Base-by-base conservation (phyloP, 1,139 yeast species). In the Candida albicans region DNA sequence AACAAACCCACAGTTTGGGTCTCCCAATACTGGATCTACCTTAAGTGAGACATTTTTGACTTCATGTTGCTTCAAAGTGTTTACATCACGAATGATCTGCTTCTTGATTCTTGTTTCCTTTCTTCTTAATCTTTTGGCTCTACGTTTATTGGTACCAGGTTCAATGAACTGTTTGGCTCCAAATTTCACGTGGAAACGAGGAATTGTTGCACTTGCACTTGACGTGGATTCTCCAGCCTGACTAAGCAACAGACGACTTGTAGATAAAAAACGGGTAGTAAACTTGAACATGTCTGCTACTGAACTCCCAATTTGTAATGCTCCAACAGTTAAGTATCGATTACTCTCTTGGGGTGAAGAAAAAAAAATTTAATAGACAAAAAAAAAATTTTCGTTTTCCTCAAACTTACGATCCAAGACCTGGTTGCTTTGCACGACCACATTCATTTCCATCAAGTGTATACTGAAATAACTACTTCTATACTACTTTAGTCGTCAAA, bases 1-100 rank as follows among this genome's bases (percentile, higher is more conserved):
- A 45, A 89, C 67, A 56, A 90, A 90, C n/a, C 85, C 82, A 49
- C 83, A 82, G 41, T 75, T 67, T 4, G 79, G 64, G 43, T 76
- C 77, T 8, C 97, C 97, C 47, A 89, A 73, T 2, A 90, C 96
- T 1, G 97, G 97, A 63, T 90, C 79, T 24, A 73, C 77, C 40
- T 60, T 51, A 52, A 67, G 73, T 43, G 62, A 58, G 13, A 64
- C 61, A 46, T 67, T 66, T 47, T 62, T 56, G 31, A 59, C 49
- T 14, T 62, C 57, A 44, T 69, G 68, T 56, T 73, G 70, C 54
- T 73, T 73, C 50, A 70, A 66, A 55, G 69, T 72, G 54, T 73
- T 73, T 44, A 73, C 74, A 49, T 73, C 79, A 50, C 77, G 64
- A 45, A 67, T 58, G 47, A 73, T 70, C 52, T 69, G 75, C 44